Evolutionary conservation across 495 filamentous ascomycete species (phyloP), one percentile per base, ranked within the genome.

Genomic region (Lepraria neglecta): DNA sequence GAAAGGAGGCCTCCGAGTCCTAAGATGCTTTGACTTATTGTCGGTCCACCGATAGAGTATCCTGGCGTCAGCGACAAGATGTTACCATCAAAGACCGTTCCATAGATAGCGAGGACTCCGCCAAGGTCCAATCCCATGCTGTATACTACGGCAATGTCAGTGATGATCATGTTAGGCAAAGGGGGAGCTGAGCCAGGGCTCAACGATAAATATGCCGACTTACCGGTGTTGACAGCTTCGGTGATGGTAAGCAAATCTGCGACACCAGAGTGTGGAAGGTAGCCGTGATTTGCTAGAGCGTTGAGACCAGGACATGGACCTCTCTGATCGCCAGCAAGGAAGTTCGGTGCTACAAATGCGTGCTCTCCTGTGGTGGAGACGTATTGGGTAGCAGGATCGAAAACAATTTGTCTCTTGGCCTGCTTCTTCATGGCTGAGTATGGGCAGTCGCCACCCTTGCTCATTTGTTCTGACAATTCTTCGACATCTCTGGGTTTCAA

Each of bases 301-400:
- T 83, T 83, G 21, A 82, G 67, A 45, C 77, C 79, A 1, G 79
- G 79, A 60, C 80, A 82, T 57, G 77, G 75, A 9, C 76, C 78
- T 42, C 76, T 74, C 61, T 75, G 73, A 65, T 76, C 74, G 21
- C 73, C 73, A 17, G 65, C 61, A 50, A 38, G 35, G 6, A 38
- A 38, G 35, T 75, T 66, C 0, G 73, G 75, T 11, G 75, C 67
- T 3, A 75, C 71, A 44, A 75, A 80, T 15, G 62, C 68, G 62
- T 78, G 72, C 6, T 69, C 60, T 3, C 75, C 75, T 10, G 72
- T 73, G 17, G 59, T 62, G 21, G 53, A 58, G 10, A 65, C 64
- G 0, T 47, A 31, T 24, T 65, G 64, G 7, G 64, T 28, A 10
- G n/a, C 43, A n/a, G 64, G 59, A 33, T 65, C 64, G 40, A 65